Percentiles rank a stretch among this genome's conserved stretches.
These are phyloP conservation scores for Naganishia albida DNA, from an alignment of 1,284 basidiomycete species.

Conservation along the genomic window DNA sequence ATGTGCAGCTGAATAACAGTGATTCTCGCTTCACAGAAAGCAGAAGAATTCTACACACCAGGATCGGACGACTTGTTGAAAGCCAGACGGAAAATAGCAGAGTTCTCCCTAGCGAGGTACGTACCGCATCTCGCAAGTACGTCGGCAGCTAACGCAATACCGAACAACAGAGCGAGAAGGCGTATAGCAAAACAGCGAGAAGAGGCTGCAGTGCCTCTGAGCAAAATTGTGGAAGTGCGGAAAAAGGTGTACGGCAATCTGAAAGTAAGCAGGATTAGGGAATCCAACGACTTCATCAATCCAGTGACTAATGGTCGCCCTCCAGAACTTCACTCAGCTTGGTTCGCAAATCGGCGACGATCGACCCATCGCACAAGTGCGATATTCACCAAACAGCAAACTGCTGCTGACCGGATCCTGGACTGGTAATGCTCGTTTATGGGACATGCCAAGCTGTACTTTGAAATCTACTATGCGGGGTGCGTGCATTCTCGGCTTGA, in stretches of 20 bases:
- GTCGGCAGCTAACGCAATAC: slow-evolving; percentile 4
- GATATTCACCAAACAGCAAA: slow-evolving; percentile 89
- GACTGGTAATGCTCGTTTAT: slow-evolving; percentile 91
- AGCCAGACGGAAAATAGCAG: slow-evolving; percentile 79
- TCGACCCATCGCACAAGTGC: slow-evolving; percentile 86
- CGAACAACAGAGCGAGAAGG: slow-evolving; percentile 76
- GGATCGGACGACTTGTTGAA: slow-evolving; percentile 82
- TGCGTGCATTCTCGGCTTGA: slow-evolving; percentile 44
- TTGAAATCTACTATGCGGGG: slow-evolving; percentile 71
- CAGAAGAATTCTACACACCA: slow-evolving; percentile 95
- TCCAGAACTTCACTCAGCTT: slow-evolving; percentile 80
- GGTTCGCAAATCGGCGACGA: slow-evolving; percentile 98
- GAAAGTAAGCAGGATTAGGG: slow-evolving; percentile 62
- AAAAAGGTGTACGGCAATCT: slow-evolving; percentile 86
- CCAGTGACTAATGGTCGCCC: slow-evolving; percentile 14
- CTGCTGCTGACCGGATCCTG: slow-evolving; percentile 90
- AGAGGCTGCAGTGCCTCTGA: slow-evolving; percentile 83
- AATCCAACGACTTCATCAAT: neutral
- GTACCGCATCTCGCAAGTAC: slow-evolving; percentile 55
- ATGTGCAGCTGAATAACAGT: neutral
- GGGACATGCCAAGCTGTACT: slow-evolving; percentile 89
- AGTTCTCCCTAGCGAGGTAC: slow-evolving; percentile 90
- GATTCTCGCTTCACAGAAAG: slow-evolving; percentile 54
- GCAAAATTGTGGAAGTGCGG: slow-evolving; percentile 84
- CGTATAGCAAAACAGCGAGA: slow-evolving; percentile 83